Base-by-base conservation (phyloP, 75 land plant species). In the Isoetes taiwanensis region DNA sequence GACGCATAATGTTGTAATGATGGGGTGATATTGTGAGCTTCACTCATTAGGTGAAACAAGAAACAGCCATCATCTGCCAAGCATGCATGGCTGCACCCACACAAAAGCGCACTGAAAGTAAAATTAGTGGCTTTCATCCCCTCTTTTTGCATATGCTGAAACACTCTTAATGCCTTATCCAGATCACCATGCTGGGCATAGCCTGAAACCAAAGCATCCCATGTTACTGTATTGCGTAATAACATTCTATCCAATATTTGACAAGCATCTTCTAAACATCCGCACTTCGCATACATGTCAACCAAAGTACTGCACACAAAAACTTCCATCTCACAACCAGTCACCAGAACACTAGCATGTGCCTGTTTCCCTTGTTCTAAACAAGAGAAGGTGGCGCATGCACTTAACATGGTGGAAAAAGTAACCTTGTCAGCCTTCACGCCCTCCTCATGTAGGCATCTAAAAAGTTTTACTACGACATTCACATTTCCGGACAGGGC, bases 1-100 rank as follows among this genome's bases (percentile, higher is more conserved):
- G 75, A 76, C 21, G 70, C 64, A 50, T 72, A 72, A 33, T 77
- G 79, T 50, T 73, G 64, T 11, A 77, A 57, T 33, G 30, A 34
- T 30, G 56, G 68, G 8, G 38, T 56, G 24, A 77, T 40, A 0
- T 50, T 23, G 41, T 64, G 54, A 41, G 25, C 59, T 1, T 53
- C 23, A 19, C 20, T 32, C 58, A 56, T 56, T 4, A 14, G 2
- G 24, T 28, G 23, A 39, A 56, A 56, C 39, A 30, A 56, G 1
- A 30, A n/a, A 32, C 52, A 30, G 17, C 58, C 58, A 25, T 56
- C 37, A 32, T 56, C 52, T 2, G 32, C 34, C 58, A 10, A 17
- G 24, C 58, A 32, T 1, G 58, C 52, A 56, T 56, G 58, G 58
- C 58, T 62, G 50, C n/a, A n/a, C n/a, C n/a, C n/a, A n/a, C n/a